Conservation (phyloP, 2,329 filamentous ascomycete genomes). For the Sporothrix euskadiensis region DNA sequence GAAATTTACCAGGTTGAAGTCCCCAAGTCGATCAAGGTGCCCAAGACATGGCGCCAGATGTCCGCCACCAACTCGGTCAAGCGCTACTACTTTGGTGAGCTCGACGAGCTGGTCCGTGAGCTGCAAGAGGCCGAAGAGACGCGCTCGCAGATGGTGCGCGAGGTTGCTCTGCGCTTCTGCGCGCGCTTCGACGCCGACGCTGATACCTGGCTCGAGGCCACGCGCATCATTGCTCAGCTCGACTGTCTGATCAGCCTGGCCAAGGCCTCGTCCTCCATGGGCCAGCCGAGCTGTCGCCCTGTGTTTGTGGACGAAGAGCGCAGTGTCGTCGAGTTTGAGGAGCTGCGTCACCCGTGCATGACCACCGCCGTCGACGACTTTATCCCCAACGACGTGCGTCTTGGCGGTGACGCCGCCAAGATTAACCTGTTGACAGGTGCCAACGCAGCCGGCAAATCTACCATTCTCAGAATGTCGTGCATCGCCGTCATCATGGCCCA, state of each 20-base stretch:
- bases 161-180: conserved; percentile 81
- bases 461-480: conserved; percentile 93
- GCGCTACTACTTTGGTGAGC: conserved; percentile 87
- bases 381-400: conserved; percentile 88
- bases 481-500: conserved; percentile 97
- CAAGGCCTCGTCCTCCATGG: conserved; percentile 79
- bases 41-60: conserved; percentile 92
- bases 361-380: conserved; percentile 86
- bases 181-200: conserved; percentile 87
- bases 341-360: conserved; percentile 94
- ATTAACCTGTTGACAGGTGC: conserved; percentile 92
- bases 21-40: conserved; percentile 81
- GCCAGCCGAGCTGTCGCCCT: conserved; percentile 84
- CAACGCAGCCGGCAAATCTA: conserved; percentile 97
- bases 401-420: conserved; percentile 78
- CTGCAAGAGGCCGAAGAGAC: conserved; percentile 93
- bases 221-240: conserved; percentile 85
- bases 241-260: conserved; percentile 94
- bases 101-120: conserved; percentile 78
- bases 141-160: conserved; percentile 86
- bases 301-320: conserved; percentile 82
- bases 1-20: conserved; percentile 96
- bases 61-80: conserved; percentile 88
- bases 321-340: conserved; percentile 85
- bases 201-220: conserved; percentile 79